Conservation (phyloP, 805 yeast genomes). For the Candida ovalis region DNA sequence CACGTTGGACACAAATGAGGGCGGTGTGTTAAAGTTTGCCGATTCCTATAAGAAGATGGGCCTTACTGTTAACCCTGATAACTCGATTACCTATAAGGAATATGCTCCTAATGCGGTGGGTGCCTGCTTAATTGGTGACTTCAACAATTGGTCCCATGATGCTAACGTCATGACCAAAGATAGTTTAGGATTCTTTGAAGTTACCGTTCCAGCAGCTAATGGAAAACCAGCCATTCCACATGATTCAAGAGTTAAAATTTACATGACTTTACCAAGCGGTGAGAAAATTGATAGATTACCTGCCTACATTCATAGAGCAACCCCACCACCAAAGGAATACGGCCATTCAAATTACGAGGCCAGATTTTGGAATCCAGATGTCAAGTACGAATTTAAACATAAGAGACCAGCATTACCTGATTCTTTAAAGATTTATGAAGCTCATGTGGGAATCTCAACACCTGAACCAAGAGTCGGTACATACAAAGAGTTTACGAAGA, state of each 20-base stretch:
- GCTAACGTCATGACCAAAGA: conserved; percentile 55
- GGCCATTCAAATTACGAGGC: conserved; percentile 65
- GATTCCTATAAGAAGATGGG: conserved; percentile 76
- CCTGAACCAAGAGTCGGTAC: conserved; percentile 84
- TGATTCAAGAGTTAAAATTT: conserved; percentile 71
- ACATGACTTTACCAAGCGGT: conserved; percentile 63
- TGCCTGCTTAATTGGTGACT: conserved; percentile 87
- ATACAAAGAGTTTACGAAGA: conserved; percentile 77
- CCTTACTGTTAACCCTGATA: conserved; percentile 57
- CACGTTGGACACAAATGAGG: conserved; percentile 53
- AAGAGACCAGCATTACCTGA: conserved; percentile 55
- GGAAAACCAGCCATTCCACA: conserved; percentile 72
- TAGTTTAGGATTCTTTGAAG: conserved; percentile 67
- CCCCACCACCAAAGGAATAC: conserved; percentile 59
- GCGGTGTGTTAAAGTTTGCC: conserved; percentile 67
- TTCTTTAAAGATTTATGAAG: conserved; percentile 80
- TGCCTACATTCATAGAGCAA: conserved; percentile 85
- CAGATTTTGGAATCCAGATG: conserved; percentile 83
- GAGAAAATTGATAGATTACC: conserved; percentile 76
- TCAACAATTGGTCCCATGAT: conserved; percentile 74
- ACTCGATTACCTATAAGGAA: conserved; percentile 63
- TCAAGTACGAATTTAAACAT: conserved; percentile 56
- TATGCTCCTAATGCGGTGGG: conserved; percentile 85
- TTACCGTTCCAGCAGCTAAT: conserved; percentile 50
- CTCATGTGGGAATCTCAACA: conserved; percentile 92